Conservation (phyloP, 2,329 filamentous ascomycete genomes). For the Paracorniculantispora psalliotae region DNA sequence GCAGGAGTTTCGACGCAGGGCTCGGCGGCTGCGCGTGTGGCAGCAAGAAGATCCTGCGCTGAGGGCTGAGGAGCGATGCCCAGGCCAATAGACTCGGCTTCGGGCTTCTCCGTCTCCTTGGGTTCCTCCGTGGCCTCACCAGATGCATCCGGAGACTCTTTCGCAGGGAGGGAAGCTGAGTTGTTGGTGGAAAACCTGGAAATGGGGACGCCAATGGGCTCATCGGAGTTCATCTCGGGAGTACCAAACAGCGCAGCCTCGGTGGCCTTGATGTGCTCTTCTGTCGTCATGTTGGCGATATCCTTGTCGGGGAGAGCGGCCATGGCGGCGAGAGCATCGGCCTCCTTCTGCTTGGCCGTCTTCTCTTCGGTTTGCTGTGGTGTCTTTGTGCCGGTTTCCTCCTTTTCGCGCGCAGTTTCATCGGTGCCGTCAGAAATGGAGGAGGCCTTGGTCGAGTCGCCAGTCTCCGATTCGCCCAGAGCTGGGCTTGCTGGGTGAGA, state of each 20-base stretch:
- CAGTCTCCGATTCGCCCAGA: slow-evolving; percentile 48
- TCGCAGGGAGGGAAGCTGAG: not conserved
- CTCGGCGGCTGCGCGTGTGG: slow-evolving; percentile 18
- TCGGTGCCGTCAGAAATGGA: slow-evolving; percentile 60
- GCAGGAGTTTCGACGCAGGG: slow-evolving; percentile 15
- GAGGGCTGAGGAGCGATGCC: slow-evolving; percentile 17
- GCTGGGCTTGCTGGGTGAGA: slow-evolving; percentile 55
- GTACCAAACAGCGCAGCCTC: slow-evolving; percentile 20
- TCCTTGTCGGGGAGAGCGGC: not conserved
- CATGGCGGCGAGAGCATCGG: not conserved
- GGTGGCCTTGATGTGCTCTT: slow-evolving; percentile 12
- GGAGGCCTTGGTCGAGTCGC: slow-evolving; percentile 58
- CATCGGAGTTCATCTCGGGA: not conserved
- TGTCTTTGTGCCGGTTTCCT: slow-evolving; percentile 14
- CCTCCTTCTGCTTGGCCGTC: slow-evolving; percentile 16
- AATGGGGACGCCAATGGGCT: slow-evolving; percentile 26
- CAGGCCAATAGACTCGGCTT: not conserved
- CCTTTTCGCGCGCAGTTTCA: slow-evolving; percentile 46
- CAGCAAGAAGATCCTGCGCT: slow-evolving; percentile 24
- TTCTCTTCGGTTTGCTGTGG: slow-evolving; percentile 16
- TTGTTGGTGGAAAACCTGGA: slow-evolving; percentile 39
- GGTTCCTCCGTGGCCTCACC: not conserved
- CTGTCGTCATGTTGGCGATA: not conserved
- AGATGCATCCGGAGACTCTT: not conserved
- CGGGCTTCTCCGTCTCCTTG: not conserved